These are phyloP conservation scores for Lizonia empirigonia DNA, from an alignment of 2,329 filamentous ascomycete species.

Conservation along the genomic window DNA sequence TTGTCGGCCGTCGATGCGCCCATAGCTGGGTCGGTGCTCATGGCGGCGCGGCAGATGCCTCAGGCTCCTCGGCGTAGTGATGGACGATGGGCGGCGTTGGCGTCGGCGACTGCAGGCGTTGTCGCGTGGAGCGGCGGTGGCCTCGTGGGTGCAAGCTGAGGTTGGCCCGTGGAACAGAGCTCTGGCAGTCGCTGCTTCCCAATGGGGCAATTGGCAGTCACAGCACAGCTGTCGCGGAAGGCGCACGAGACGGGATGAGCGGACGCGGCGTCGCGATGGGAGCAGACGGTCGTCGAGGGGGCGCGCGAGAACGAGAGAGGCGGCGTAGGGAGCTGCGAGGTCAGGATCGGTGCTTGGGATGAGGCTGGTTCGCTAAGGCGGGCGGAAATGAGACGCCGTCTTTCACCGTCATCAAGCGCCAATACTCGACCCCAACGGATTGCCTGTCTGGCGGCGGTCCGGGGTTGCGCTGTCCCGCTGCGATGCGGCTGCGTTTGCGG, in stretches of 20 bases:
- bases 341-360: slow-evolving; percentile 38
- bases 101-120: slow-evolving; percentile 29
- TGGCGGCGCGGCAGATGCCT: slow-evolving; percentile 37
- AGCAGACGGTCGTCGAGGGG: slow-evolving; percentile 27
- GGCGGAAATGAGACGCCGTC: slow-evolving; percentile 46
- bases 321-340: slow-evolving; percentile 35
- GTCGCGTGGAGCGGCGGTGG: slow-evolving; percentile 37
- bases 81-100: slow-evolving; percentile 17
- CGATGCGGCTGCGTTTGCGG: slow-evolving; percentile 17
- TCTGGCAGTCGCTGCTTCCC: slow-evolving; percentile 24
- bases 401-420: slow-evolving; percentile 37
- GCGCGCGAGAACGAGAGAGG: slow-evolving; percentile 25
- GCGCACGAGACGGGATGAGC: slow-evolving; percentile 37
- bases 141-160: slow-evolving; percentile 24
- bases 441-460: slow-evolving; percentile 18
- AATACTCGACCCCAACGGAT: slow-evolving; percentile 27
- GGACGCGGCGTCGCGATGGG: slow-evolving; percentile 33
- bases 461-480: slow-evolving; percentile 8
- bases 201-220: slow-evolving; percentile 28
- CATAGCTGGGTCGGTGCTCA: slow-evolving; percentile 44
- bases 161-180: slow-evolving; percentile 17
- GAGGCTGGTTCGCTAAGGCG: slow-evolving; percentile 46
- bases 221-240: slow-evolving; percentile 21
- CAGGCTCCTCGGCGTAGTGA: slow-evolving; percentile 19
- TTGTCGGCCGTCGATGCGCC: slow-evolving; percentile 41